Evolutionary conservation across 768 basidiomycete species (phyloP), one percentile per base, ranked within the genome.

Genomic region (Suillus clintonianus): DNA sequence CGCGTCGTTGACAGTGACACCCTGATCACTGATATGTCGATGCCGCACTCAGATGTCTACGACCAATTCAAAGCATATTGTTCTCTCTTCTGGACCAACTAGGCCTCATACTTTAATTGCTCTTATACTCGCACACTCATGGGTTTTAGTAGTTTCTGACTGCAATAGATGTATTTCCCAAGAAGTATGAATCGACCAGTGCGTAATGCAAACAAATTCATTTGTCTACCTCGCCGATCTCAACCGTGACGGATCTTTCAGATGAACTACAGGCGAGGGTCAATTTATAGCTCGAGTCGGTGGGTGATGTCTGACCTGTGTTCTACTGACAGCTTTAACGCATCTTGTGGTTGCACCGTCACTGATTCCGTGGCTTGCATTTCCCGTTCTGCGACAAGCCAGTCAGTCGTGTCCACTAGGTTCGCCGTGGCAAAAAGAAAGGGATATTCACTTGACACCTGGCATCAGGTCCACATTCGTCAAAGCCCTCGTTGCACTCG

Each of bases 141-240:
- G 59, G 63, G 65, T 58, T 60, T 64, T 63, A 66, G 65, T 61
- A 69, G 59, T 60, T 62, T 54, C 6, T 34, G 36, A 62, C 55
- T 37, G 45, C 70, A 55, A 60, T 69, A 69, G 67, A 70, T 54
- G 19, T 63, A 58, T 55, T 59, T 32, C 15, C 17, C 4, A 30
- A 51, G 27, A 48, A 0, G 3, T 48, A 2, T 47, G 22, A 47
- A 24, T 47, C 2, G 4, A 54, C n/a, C 7, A n/a, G 34, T 54
- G 4, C 11, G 11, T 24, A 9, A 15, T 22, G 36, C 8, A 37
- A 8, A 56, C 15, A 37, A 13, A 34, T 56, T 37, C 5, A 17
- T 56, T 37, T 37, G 14, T 37, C 22, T 15, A 39, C 36, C 4
- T 11, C 5, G 5, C 2, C 7, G 11, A 53, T 56, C 36, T 56